Base-by-base conservation (phyloP, 441 rosid genomes). In the Oxalis stricta region DNA sequence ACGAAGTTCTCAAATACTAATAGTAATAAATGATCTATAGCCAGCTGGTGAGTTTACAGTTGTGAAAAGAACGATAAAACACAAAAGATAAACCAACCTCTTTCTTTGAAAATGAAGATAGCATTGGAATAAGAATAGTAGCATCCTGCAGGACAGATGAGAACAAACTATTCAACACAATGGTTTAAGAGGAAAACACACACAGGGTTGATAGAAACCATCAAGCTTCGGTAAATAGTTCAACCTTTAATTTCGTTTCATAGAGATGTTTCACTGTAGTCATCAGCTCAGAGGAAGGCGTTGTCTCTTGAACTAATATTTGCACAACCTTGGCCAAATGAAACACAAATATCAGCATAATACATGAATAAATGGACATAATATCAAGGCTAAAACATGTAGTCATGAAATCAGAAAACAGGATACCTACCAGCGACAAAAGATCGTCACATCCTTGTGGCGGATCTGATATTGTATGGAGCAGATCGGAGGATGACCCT, bases 371-470 rank as follows among this genome's bases (percentile, higher is more conserved):
- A 41, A 56, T 46, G 39, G 20, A 48, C 29, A 13, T 10, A 46
- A 45, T 33, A 38, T 34, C 32, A 33, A 40, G 38, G 41, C 29
- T 48, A 30, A 56, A 44, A 30, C 29, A 40, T 39, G 42, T 13
- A 29, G 44, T 42, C 49, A 33, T 17, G 26, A 33, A 40, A 53
- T 55, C 32, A 18, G 31, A 38, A 53, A 58, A 56, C 48, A 11
- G 30, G 4, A 50, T n/a, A 59, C 41, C 49, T 67, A 93, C 99
- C 74, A 78, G 69, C 47, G 76, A 80, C 73, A 93, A 68, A 53
- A 93, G 84, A 73, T 84, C 80, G 70, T 92, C 99, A 66, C 97
- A 84, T 73, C 97, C 97, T 70, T 76, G 84, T 38, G 99, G 97
- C 12, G 97, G 99, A 62, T 84, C 83, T 44, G 99, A 82, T 73